Conservation (phyloP, 2,329 filamentous ascomycete genomes). For the Talaromyces sp. region DNA sequence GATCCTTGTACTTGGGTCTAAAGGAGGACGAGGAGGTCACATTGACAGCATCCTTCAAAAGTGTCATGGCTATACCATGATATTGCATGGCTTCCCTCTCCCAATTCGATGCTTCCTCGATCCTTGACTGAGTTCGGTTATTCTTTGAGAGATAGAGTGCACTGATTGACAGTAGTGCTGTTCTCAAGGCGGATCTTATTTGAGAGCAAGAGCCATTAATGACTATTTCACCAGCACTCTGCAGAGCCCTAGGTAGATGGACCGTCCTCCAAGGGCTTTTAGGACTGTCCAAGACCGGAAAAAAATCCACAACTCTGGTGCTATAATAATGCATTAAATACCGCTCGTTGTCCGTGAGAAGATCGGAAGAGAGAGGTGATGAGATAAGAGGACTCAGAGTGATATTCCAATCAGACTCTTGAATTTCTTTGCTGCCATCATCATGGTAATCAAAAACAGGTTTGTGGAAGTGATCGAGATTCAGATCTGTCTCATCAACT, state of each 20-base stretch:
- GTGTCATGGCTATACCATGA: constrained; percentile 4
- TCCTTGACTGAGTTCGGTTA: not conserved
- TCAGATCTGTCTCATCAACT: no score
- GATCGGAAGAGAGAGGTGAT: not conserved
- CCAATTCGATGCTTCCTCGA: constrained; percentile 6
- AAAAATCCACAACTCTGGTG: constrained; percentile 5
- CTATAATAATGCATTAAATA: constrained; percentile 11
- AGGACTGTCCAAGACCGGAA: constrained; percentile 8
- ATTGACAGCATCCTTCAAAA: constrained; percentile 9
- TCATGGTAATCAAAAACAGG: no score
- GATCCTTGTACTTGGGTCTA: constrained; percentile 12
- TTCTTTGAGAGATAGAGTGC: constrained; percentile 11
- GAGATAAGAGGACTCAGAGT: not conserved
- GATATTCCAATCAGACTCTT: not conserved
- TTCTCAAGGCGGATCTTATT: constrained; percentile 7
- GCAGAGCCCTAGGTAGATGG: constrained; percentile 7
- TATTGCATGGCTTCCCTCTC: constrained; percentile 1
- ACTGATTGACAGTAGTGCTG: constrained; percentile 9
- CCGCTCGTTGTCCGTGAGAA: not conserved
- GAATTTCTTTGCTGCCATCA: no score
- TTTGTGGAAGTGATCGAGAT: no score
- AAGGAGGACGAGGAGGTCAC: not conserved
- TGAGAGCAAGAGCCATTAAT: constrained; percentile 1
- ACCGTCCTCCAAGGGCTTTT: constrained; percentile 13
- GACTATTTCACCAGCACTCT: constrained; percentile 7